Evolutionary conservation across 179 eudicot species (phyloP).

Genomic region (Drosera spatulata): DNA sequence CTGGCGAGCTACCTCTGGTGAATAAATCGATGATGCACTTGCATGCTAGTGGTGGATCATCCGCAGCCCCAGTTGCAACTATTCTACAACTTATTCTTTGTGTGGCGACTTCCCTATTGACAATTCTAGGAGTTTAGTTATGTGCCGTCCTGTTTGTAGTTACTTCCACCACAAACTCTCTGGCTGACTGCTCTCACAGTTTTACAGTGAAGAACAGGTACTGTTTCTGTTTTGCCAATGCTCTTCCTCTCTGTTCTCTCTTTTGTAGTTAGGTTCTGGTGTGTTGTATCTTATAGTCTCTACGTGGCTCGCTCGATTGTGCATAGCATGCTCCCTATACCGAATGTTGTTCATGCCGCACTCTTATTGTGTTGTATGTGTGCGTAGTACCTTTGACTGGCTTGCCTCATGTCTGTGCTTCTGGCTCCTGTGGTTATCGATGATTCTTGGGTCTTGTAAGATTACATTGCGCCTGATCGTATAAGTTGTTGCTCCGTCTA

Average conservation of each 20-base stretch:
- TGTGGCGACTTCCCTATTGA: neutral
- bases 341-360: too few relatives aligned
- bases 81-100: constrained; percentile 11
- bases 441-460: too few relatives aligned
- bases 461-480: too few relatives aligned
- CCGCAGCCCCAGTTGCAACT: constrained; percentile 24
- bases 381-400: too few relatives aligned
- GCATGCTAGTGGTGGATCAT: constrained; percentile 12
- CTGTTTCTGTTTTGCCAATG: neutral
- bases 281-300: too few relatives aligned
- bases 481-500: too few relatives aligned
- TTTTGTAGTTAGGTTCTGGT: neutral
- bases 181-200: neutral
- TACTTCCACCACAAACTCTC: neutral
- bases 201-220: neutral
- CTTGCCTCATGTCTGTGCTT: too few relatives aligned
- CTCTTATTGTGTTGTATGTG: too few relatives aligned
- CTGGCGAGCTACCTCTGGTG: constrained; percentile 75
- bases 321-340: too few relatives aligned
- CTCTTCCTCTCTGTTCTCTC: neutral
- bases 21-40: constrained; percentile 76
- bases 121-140: too few relatives aligned
- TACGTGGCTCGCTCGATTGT: too few relatives aligned
- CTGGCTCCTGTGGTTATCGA: too few relatives aligned
- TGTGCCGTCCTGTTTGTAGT: neutral